Conservation (phyloP, 2,329 filamentous ascomycete species). For the Aspergillus proliferans region DNA sequence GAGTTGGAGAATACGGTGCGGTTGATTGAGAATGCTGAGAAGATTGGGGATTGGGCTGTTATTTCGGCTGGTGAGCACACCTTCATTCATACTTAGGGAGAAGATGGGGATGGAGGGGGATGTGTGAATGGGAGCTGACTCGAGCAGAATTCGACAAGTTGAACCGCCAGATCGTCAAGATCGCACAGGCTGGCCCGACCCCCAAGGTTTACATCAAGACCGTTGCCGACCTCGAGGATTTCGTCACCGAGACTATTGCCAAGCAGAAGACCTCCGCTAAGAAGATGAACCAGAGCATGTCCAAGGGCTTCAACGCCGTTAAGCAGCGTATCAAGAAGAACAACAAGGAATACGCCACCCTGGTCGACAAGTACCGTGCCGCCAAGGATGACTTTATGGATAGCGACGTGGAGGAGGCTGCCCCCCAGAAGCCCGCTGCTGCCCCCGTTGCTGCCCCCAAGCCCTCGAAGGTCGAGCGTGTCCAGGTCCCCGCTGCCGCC, state of each 20-base stretch:
- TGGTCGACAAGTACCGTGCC: conserved; percentile 79
- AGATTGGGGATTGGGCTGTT: conserved; percentile 95
- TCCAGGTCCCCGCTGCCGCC: conserved; percentile 45
- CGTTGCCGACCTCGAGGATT: conserved; percentile 87
- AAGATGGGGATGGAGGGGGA: not conserved
- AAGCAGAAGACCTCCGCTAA: conserved; percentile 95
- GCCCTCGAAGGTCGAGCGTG: conserved; percentile 41
- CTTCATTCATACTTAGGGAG: not conserved
- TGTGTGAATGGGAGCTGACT: too few species aligned
- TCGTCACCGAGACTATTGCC: conserved; percentile 85
- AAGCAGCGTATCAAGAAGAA: conserved; percentile 99
- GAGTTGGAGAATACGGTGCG: conserved; percentile 87
- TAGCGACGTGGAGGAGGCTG: conserved; percentile 63
- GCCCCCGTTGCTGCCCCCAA: conserved; percentile 44
- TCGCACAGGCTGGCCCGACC: conserved; percentile 67
- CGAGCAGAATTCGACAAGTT: conserved; percentile 83
- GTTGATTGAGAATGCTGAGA: conserved; percentile 91
- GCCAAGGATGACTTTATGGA: conserved; percentile 86
- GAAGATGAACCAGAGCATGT: conserved; percentile 98
- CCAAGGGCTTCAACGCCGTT: conserved; percentile 89
- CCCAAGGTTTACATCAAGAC: conserved; percentile 92
- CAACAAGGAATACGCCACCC: conserved; percentile 85
- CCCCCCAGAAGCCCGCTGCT: conserved; percentile 12
- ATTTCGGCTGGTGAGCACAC: conserved; percentile 70
- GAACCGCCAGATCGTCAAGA: conserved; percentile 76